Conservation (phyloP, 306 rosid species). For the Dicorynia guianensis region DNA sequence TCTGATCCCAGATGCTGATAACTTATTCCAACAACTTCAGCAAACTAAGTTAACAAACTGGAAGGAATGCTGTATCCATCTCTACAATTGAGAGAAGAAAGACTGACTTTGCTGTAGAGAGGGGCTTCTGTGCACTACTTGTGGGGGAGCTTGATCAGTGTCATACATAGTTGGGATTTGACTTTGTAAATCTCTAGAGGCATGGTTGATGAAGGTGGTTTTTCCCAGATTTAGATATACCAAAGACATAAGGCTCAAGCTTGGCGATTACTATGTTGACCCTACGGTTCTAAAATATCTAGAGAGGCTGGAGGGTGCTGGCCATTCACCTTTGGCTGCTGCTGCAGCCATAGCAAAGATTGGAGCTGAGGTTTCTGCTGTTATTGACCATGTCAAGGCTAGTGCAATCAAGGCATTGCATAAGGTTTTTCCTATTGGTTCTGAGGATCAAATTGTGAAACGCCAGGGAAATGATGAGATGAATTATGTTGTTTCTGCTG, state of each 20-base stretch:
- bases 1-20: conserved; percentile 91
- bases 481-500: conserved; percentile 54
- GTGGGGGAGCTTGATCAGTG: conserved; percentile 91
- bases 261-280: conserved; percentile 95
- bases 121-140: conserved; percentile 96
- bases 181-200: conserved; percentile 88
- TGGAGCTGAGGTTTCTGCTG: conserved; percentile 96
- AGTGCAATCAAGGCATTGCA: conserved; percentile 80
- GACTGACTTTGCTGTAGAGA: conserved; percentile 87
- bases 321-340: conserved; percentile 93
- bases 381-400: conserved; percentile 82
- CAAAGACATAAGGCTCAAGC: conserved; percentile 67
- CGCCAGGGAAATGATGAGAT: conserved; percentile 54
- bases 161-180: conserved; percentile 93
- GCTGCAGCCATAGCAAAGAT: conserved; percentile 95
- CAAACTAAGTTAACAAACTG: conserved; percentile 69
- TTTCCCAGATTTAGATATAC: conserved; percentile 95
- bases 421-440: conserved; percentile 84
- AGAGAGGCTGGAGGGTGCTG: conserved; percentile 80
- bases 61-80: conserved; percentile 54
- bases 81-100: conserved; percentile 69
- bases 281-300: conserved; percentile 84
- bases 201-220: conserved; percentile 94
- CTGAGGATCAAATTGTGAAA: conserved; percentile 50
- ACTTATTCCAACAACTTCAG: conserved; percentile 91